phyloP scores from a whole-genome alignment of 345 rosid species.

The Luvunga scandens region DNA sequence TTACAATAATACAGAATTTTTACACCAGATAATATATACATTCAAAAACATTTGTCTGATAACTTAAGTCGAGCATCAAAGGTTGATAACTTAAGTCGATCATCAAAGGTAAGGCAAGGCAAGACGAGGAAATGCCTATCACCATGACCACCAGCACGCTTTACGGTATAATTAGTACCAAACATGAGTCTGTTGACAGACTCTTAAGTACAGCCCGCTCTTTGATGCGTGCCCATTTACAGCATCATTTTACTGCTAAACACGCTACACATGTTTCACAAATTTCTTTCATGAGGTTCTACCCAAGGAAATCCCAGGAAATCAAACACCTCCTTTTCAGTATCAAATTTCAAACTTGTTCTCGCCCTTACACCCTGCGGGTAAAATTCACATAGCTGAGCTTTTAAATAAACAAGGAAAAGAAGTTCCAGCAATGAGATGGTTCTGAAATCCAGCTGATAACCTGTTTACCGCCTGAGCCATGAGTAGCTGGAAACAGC shows the following conservation, averaged over 20 bases:
- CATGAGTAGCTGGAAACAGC: slow-evolving; percentile 75
- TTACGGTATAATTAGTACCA: not conserved
- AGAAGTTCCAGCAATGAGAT: not conserved
- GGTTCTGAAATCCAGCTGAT: not conserved
- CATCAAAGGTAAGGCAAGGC: not conserved
- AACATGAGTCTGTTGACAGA: not conserved
- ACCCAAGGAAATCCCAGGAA: slow-evolving; percentile 85
- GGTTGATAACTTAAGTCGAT: not conserved
- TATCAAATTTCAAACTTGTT: slow-evolving; percentile 53
- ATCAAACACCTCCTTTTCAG: slow-evolving; percentile 77
- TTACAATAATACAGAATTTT: not conserved
- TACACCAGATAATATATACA: not conserved
- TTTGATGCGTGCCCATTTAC: not conserved
- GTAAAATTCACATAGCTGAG: slow-evolving; percentile 7
- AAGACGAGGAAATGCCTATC: not conserved
- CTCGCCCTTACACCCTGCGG: slow-evolving; percentile 66
- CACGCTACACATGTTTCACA: slow-evolving; percentile 31
- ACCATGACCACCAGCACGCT: not conserved
- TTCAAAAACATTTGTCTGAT: not conserved
- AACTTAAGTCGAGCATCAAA: not conserved
- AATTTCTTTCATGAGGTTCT: slow-evolving; percentile 81
- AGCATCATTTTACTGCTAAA: slow-evolving; percentile 1
- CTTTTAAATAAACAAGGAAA: not conserved
- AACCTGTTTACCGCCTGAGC: slow-evolving; percentile 79
- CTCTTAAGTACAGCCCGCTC: slow-evolving; percentile 4